phyloP scores from a whole-genome alignment of 306 rosid species.

The Dalbergia cultrata region DNA sequence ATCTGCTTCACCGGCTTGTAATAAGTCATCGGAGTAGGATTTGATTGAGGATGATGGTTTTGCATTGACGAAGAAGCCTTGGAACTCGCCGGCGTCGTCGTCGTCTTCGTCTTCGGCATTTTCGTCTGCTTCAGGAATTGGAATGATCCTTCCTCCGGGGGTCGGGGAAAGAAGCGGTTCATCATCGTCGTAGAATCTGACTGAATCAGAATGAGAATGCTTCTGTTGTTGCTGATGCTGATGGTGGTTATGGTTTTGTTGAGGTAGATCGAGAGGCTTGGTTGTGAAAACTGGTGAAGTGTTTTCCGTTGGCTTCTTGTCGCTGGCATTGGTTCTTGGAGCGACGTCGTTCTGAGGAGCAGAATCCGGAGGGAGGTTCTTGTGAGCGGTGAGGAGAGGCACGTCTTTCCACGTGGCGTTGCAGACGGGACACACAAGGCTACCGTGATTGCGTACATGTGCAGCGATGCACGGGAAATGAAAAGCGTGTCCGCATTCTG shows the following conservation, averaged over 20 bases:
- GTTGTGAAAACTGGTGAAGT: constrained; percentile 48
- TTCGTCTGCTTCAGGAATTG: constrained; percentile 82
- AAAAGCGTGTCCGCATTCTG: constrained; percentile 91
- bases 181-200: constrained; percentile 72
- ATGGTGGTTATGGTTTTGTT: background rate
- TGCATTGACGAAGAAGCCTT: constrained; percentile 78
- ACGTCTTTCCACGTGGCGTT: constrained; percentile 87
- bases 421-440: constrained; percentile 89
- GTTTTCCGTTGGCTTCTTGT: constrained; percentile 19
- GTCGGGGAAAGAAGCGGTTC: constrained; percentile 72
- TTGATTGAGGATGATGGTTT: constrained; percentile 59
- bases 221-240: constrained; percentile 17
- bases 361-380: constrained; percentile 48
- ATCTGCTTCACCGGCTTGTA: constrained; percentile 44
- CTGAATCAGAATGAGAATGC: constrained; percentile 44
- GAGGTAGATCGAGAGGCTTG: constrained; percentile 26
- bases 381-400: constrained; percentile 78
- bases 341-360: constrained; percentile 38
- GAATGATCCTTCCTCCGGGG: constrained; percentile 58
- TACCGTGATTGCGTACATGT: constrained; percentile 71
- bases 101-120: constrained; percentile 54
- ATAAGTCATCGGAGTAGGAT: constrained; percentile 50
- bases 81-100: constrained; percentile 72
- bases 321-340: constrained; percentile 19
- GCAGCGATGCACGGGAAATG: constrained; percentile 92